phyloP scores from a whole-genome alignment of 352 stramenopile species.

The Phytophthora macrochlamydospora region DNA sequence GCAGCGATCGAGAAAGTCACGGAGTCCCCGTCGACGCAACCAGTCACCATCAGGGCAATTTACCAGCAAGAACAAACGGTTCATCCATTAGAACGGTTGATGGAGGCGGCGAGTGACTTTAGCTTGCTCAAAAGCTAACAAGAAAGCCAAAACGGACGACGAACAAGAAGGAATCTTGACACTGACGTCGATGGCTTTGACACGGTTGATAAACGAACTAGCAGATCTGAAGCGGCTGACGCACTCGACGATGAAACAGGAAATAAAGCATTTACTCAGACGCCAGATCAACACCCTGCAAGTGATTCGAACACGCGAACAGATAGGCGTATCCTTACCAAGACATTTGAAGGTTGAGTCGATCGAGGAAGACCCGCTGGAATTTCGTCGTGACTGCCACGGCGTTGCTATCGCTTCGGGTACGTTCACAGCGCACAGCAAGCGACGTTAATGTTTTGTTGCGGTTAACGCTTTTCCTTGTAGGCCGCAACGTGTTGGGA shows the following conservation, averaged over 20 bases:
- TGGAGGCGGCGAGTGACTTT: slow-evolving; percentile 19
- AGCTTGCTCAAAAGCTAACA: slow-evolving; percentile 18
- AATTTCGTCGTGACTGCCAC: slow-evolving; percentile 28
- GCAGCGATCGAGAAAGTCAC: slow-evolving; percentile 21
- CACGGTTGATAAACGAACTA: slow-evolving; percentile 4
- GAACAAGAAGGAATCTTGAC: slow-evolving; percentile 5
- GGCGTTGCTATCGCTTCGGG: slow-evolving; percentile 23
- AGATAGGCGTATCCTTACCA: slow-evolving; percentile 8
- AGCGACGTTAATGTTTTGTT: neutral
- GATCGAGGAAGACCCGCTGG: slow-evolving; percentile 29
- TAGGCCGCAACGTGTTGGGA: slow-evolving; percentile 33
- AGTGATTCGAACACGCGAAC: neutral
- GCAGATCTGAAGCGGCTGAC: slow-evolving; percentile 25
- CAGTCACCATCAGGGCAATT: neutral
- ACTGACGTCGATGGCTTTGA: neutral
- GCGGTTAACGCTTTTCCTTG: too few relatives aligned
- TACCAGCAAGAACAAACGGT: slow-evolving; percentile 19
- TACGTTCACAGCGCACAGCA: slow-evolving; percentile 2
- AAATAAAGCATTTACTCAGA: slow-evolving; percentile 12
- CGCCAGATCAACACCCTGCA: slow-evolving; percentile 8
- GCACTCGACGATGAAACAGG: slow-evolving; percentile 6
- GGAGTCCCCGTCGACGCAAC: neutral
- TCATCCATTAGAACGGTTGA: slow-evolving; percentile 22
- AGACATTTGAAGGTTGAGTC: slow-evolving; percentile 20
- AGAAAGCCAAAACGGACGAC: slow-evolving; percentile 8